These are phyloP conservation scores for Saccharomycopsis capsularis DNA, from an alignment of 805 yeast genomes.

Conservation along the genomic window DNA sequence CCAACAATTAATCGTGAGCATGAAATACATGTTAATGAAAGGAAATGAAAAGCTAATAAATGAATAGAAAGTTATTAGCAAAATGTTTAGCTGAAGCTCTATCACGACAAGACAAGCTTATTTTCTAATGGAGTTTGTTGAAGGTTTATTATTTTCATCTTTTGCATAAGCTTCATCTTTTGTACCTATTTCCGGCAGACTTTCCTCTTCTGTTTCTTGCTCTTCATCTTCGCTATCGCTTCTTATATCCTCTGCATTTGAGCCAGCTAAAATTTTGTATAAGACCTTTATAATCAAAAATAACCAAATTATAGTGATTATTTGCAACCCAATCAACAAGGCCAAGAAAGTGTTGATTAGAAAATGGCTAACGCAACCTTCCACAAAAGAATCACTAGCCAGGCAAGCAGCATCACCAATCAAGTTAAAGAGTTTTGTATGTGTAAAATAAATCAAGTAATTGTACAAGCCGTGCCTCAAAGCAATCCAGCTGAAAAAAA, in stretches of 20 bases:
- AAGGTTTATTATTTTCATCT: too few relatives aligned
- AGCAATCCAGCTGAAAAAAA: constrained; percentile 61
- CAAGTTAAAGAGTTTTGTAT: constrained; percentile 14
- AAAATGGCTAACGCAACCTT: neutral
- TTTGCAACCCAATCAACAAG: constrained; percentile 60
- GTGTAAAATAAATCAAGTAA: constrained; percentile 54
- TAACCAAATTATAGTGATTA: constrained; percentile 66
- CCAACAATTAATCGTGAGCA: too few relatives aligned
- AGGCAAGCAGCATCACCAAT: neutral
- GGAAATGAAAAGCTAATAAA: too few relatives aligned
- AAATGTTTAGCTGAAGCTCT: too few relatives aligned
- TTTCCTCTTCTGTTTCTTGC: too few relatives aligned
- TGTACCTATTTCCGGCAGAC: too few relatives aligned
- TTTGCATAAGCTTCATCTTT: too few relatives aligned
- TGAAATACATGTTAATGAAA: too few relatives aligned
- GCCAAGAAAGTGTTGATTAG: constrained; percentile 36
- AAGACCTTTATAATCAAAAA: constrained; percentile 66
- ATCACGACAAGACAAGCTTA: too few relatives aligned
- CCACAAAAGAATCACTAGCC: too few relatives aligned
- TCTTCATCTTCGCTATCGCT: constrained; percentile 65
- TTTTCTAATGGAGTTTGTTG: too few relatives aligned
- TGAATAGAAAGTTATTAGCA: too few relatives aligned
- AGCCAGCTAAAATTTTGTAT: constrained; percentile 59
- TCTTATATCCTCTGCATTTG: constrained; percentile 78
- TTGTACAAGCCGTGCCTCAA: constrained; percentile 71